These are phyloP conservation scores for Bonia amplexicaulis DNA, from an alignment of 176 grass and related monocot species.

Conservation along the genomic window DNA sequence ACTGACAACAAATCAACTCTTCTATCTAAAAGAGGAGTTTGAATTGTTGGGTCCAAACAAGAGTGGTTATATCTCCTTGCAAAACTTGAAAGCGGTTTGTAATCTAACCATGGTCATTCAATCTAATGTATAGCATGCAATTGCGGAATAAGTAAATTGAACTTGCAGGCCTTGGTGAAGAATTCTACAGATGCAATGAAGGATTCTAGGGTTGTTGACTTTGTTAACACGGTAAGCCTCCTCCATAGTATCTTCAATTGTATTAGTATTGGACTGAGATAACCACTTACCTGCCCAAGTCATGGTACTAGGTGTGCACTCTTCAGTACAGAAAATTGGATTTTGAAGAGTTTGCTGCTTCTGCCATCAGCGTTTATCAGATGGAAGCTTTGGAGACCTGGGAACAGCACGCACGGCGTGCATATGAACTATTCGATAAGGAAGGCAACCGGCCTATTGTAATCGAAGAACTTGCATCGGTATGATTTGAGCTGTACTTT, in stretches of 20 bases:
- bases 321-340: slow-evolving; percentile 99
- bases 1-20: slow-evolving; percentile 73
- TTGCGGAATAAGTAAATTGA: slow-evolving; percentile 15
- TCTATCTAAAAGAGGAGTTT: slow-evolving; percentile 90
- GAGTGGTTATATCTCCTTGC: slow-evolving; percentile 86
- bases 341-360: slow-evolving; percentile 94
- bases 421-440: slow-evolving; percentile 91
- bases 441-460: slow-evolving; percentile 98
- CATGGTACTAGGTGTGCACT: slow-evolving; percentile 73
- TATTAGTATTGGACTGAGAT: background rate
- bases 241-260: background rate
- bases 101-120: background rate
- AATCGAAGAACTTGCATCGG: slow-evolving; percentile 97
- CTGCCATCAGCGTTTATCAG: slow-evolving; percentile 89
- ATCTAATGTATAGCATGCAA: background rate
- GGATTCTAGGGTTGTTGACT: slow-evolving; percentile 91
- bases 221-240: slow-evolving; percentile 73
- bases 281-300: background rate
- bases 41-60: slow-evolving; percentile 86
- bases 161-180: slow-evolving; percentile 72
- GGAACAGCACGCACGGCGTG: slow-evolving; percentile 84
- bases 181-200: slow-evolving; percentile 95
- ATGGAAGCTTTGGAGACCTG: slow-evolving; percentile 96
- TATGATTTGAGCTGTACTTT: slow-evolving; percentile 23
- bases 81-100: slow-evolving; percentile 89